Evolutionary conservation across 2,329 filamentous ascomycete species (phyloP).

Genomic region (Fusarium virguliforme): DNA sequence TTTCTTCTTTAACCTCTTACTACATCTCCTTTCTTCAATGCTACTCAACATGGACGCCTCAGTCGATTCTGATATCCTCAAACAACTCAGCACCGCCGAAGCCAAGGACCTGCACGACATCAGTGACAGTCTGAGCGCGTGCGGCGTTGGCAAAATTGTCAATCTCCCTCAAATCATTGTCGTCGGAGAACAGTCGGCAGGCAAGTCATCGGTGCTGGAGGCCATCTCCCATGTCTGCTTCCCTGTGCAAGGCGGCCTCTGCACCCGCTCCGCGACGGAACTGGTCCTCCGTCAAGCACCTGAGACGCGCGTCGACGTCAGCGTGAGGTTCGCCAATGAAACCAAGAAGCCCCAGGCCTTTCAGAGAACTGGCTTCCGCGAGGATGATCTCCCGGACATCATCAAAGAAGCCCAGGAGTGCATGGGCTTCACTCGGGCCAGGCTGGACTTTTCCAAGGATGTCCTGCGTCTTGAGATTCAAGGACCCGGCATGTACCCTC

Average conservation of each 20-base stretch:
- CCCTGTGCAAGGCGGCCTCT: slow-evolving; percentile 68
- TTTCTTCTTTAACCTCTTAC: too few relatives aligned
- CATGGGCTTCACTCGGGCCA: slow-evolving; percentile 62
- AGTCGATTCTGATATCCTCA: slow-evolving; percentile 28
- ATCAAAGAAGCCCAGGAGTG: slow-evolving; percentile 66
- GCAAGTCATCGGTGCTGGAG: slow-evolving; percentile 77
- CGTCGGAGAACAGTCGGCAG: slow-evolving; percentile 73
- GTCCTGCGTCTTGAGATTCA: slow-evolving; percentile 64
- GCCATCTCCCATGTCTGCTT: slow-evolving; percentile 75
- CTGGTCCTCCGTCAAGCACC: slow-evolving; percentile 65
- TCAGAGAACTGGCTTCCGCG: slow-evolving; percentile 56
- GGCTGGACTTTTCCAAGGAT: slow-evolving; percentile 61
- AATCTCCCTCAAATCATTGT: slow-evolving; percentile 71
- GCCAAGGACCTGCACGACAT: slow-evolving; percentile 67
- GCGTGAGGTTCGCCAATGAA: slow-evolving; percentile 58
- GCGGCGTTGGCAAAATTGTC: slow-evolving; percentile 65
- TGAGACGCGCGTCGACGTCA: slow-evolving; percentile 59
- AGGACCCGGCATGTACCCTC: slow-evolving; percentile 61
- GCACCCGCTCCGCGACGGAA: slow-evolving; percentile 75
- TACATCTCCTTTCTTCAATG: not conserved
- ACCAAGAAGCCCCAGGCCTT: slow-evolving; percentile 45
- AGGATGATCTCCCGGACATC: slow-evolving; percentile 62
- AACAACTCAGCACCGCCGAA: slow-evolving; percentile 60
- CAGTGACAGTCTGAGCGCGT: slow-evolving; percentile 67
- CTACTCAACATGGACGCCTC: slow-evolving; percentile 38